Base-by-base conservation (phyloP, 805 yeast species). In the Kuraishia piskuri region DNA sequence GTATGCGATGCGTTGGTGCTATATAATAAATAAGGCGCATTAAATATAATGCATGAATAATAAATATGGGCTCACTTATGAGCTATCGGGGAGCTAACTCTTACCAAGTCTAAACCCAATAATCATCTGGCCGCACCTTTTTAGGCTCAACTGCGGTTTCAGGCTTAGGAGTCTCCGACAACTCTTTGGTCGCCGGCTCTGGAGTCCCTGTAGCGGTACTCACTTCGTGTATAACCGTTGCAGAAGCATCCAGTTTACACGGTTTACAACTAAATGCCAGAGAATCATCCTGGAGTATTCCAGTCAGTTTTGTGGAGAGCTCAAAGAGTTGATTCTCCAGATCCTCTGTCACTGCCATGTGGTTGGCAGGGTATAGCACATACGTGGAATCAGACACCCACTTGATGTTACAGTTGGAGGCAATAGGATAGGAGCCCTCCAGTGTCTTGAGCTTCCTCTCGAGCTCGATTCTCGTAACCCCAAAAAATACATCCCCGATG, bases 401-500 rank as follows among this genome's bases (percentile, higher is more conserved):
- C 48, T 68, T 69, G n/a, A 79, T 52, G 3, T 56, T 58, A 1
- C 71, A 65, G 8, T 65, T 63, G 8, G 55, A 57, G 2, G 67
- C 48, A 3, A 54, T 63, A 53, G 46, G 56, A 61, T 49, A 66
- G 17, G 56, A 54, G 12, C 66, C 65, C 21, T 68, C 59, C 9
- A 64, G 49, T 2, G 57, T 57, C 14, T 25, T 49, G 19, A 76
- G 62, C 9, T 65, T 61, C 0, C 55, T 59, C 50, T 72, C 76
- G 10, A 83, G 57, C 20, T 74, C 77, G 8, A 73, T 75, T 51
- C 67, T 68, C 0, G 82, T 75, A 1, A 78, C 71, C 0, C 88
- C 88, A 50, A 76, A 70, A 44, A 78, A 76, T 2, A 80, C 71
- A 53, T 80, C 83, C 37, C 70, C 69, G 12, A 86, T 73, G 17